Evolutionary conservation across 768 basidiomycete genomes (phyloP).

Genomic region (Calocybe indica): DNA sequence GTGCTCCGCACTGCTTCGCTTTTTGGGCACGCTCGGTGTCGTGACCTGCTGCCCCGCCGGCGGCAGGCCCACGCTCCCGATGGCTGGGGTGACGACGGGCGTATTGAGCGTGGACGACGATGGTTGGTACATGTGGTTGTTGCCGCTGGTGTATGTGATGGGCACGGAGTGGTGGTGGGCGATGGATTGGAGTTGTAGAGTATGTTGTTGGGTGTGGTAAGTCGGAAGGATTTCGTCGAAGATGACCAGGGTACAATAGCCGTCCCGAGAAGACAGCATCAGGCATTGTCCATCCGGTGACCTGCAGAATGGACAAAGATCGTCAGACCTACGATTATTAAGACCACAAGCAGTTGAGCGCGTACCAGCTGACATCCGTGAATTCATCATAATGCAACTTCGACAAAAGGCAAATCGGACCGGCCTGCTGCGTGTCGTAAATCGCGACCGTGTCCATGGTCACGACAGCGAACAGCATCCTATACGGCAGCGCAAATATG

Average conservation of each 20-base stretch:
- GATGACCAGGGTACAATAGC: constrained; percentile 92
- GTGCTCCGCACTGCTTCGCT: constrained; percentile 21
- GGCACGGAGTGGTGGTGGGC: constrained; percentile 79
- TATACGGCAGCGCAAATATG: constrained; percentile 85
- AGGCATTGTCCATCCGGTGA: constrained; percentile 93
- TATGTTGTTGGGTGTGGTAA: constrained; percentile 87
- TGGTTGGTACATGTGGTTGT: constrained; percentile 14
- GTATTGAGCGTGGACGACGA: constrained; percentile 25
- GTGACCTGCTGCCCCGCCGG: constrained; percentile 9
- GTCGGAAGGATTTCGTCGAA: constrained; percentile 92
- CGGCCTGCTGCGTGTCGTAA: constrained; percentile 95
- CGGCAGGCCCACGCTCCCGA: constrained; percentile 24
- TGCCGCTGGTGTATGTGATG: constrained; percentile 33
- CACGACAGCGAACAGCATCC: constrained; percentile 92
- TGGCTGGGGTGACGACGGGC: constrained; percentile 29
- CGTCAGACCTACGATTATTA: constrained; percentile 3
- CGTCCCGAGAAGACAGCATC: constrained; percentile 88
- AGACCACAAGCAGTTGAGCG: constrained; percentile 1
- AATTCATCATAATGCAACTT: constrained; percentile 98
- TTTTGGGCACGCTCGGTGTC: constrained; percentile 22
- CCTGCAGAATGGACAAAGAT: constrained; percentile 39
- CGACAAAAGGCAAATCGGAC: constrained; percentile 85
- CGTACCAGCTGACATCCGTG: constrained; percentile 93
- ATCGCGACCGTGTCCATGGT: constrained; percentile 95
- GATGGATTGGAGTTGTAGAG: constrained; percentile 85